Evolutionary conservation across 2,329 filamentous ascomycete genomes (phyloP).

Genomic region (Cadophora sp.): DNA sequence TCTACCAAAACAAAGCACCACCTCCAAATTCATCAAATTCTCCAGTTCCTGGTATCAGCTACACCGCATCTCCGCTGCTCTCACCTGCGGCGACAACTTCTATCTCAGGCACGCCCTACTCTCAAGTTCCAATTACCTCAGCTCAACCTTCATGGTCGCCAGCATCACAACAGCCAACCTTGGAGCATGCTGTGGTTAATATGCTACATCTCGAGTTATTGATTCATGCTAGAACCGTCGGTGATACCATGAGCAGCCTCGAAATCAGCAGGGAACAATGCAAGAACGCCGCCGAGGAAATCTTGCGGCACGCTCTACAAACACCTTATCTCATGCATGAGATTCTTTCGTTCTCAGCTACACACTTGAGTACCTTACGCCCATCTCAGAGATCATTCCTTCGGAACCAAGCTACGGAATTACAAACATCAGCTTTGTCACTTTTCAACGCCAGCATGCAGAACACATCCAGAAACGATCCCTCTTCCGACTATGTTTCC

Average conservation of each 20-base stretch:
- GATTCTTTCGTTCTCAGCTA: background rate
- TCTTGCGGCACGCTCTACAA: background rate
- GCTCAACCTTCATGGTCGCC: background rate
- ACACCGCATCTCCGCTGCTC: background rate
- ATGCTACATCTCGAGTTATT: conserved; percentile 4
- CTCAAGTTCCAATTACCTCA: too few relatives aligned
- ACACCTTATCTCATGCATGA: conserved; percentile 12
- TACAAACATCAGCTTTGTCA: conserved; percentile 5
- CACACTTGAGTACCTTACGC: background rate
- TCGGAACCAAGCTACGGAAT: conserved; percentile 7
- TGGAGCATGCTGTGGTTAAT: background rate
- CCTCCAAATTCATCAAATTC: background rate
- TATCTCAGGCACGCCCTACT: background rate
- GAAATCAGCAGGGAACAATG: conserved; percentile 2
- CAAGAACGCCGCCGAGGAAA: background rate
- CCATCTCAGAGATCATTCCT: background rate
- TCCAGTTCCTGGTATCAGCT: background rate
- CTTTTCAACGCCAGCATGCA: conserved; percentile 1
- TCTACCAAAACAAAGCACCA: conserved; percentile 6
- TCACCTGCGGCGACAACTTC: background rate
- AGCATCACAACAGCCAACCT: background rate
- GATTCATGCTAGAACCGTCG: background rate
- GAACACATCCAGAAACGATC: background rate
- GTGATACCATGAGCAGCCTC: background rate
- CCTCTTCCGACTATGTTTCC: background rate